Conservation (phyloP, 371 early-diverging fungal species). For the Basidiobolus heterosporus region DNA sequence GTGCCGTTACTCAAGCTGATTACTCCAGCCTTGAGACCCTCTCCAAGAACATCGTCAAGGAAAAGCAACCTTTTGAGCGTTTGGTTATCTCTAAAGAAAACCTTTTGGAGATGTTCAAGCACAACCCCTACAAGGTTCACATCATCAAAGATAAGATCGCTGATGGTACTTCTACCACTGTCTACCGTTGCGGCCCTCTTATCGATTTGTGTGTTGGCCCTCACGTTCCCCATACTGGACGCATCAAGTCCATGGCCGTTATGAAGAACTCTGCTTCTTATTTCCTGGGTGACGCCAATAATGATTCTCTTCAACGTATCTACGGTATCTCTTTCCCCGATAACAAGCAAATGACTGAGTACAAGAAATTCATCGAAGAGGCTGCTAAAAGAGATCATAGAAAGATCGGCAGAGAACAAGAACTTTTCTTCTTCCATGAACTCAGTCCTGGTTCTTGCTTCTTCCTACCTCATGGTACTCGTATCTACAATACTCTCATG, state of each 20-base stretch:
- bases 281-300: conserved; percentile 93
- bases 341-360: conserved; percentile 85
- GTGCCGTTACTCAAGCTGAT: conserved; percentile 64
- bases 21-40: conserved; percentile 74
- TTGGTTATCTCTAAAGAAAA: conserved; percentile 78
- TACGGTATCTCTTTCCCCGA: conserved; percentile 99
- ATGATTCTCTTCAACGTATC: conserved; percentile 94
- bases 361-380: conserved; percentile 75
- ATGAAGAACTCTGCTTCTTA: conserved; percentile 96
- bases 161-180: conserved; percentile 91
- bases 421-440: conserved; percentile 50
- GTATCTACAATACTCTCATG: conserved; percentile 66
- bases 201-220: conserved; percentile 99
- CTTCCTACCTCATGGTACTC: conserved; percentile 86
- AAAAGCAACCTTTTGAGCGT: conserved; percentile 92
- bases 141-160: conserved; percentile 84
- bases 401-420: conserved; percentile 67
- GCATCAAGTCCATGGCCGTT: conserved; percentile 87
- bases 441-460: conserved; percentile 85
- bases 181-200: conserved; percentile 95
- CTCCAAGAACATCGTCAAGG: conserved; percentile 77
- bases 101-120: conserved; percentile 93
- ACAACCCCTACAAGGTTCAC: conserved; percentile 91
- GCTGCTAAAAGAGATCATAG: conserved; percentile 96
- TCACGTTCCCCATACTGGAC: conserved; percentile 90